Base-by-base conservation (phyloP, 805 yeast species). In the Lachancea quebecensis region DNA sequence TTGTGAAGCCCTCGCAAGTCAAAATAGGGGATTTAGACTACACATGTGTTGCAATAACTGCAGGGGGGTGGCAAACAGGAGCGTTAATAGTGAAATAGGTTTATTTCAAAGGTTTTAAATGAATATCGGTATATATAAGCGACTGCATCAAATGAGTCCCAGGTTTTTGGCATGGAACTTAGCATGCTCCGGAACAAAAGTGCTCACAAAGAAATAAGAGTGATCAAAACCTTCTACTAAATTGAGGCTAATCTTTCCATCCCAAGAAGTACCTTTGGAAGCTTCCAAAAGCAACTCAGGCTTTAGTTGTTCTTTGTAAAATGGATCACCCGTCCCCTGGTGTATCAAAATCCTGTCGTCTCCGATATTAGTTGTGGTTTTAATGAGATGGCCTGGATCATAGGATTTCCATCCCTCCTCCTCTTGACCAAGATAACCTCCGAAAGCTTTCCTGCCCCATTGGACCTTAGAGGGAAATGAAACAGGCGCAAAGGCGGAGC, bases 401-500 rank as follows among this genome's bases (percentile, higher is more conserved):
- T 90, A 85, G 49, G 75, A 67, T 16, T 63, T 61, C 95, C 98
- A 91, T 7, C 35, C 33, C 1, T 53, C 28, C 40, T 70, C 64
- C 27, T 73, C 66, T 12, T 62, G 58, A 35, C 95, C 95, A 47
- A 93, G 72, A 63, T 93, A 91, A 41, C 83, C 85, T 2, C 73
- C 67, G 55, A 90, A 91, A 46, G 85, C 82, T 70, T 89, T 90
- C 49, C 77, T 70, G 39, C 98, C 98, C 98, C 98, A 91, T 34
- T 82, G 84, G 51, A 82, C 78, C 41, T 71, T 69, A 44, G 74
- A 66, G 6, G 98, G 98, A 66, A 89, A 85, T 21, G 79, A 68
- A 53, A 93, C 86, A 43, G 99, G 98, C 0, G 97, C 78, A 68
- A 91, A 91, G 0, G 96, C 97, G 47, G 87, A 78, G 35, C 85